Base-by-base conservation (phyloP, 208 protist genomes). In the Phytomonas francai region DNA sequence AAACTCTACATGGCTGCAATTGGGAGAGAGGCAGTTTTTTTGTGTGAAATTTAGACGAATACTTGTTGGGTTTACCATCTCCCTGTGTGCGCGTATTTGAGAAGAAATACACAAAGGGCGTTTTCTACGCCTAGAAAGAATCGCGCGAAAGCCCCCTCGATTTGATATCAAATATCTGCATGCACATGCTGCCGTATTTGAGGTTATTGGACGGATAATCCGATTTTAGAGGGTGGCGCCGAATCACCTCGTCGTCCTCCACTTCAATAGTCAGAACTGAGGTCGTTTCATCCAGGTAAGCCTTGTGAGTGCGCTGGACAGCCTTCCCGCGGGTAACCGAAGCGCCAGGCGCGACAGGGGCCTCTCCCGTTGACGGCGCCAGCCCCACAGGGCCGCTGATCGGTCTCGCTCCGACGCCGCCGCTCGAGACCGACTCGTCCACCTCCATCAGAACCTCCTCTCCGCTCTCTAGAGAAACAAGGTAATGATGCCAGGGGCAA, bases 151-250 rank as follows among this genome's bases (percentile, higher is more conserved):
- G 39, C 12, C 39, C 39, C 12, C 16, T 49, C 39, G 39, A 59
- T 62, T 92, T 93, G 60, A 95, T 95, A 72, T 95, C 85, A 32
- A 80, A 79, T 42, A 95, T 85, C 71, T 95, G 85, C 90, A 95
- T 93, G 59, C 82, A 92, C 62, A 95, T 79, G 22, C 73, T 85
- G n/a, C 90, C 90, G n/a, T 75, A 64, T 74, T 89, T 66, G 16
- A 95, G 12, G 64, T 76, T 81, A 1, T 65, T 56, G 0, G 90
- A 80, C 14, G 71, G 64, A 12, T 60, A 60, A 64, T 95, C 90
- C 0, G 90, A 95, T 3, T 67, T 63, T 57, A 95, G 25, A 3
- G 85, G 87, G 19, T 65, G 71, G 42, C 68, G 67, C n/a, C 64
- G 31, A 31, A 92, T 87, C 27, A 61, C 74, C 49, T n/a, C 72